Conservation (phyloP, 371 early-diverging fungal genomes). For the Mortierella sp. region DNA sequence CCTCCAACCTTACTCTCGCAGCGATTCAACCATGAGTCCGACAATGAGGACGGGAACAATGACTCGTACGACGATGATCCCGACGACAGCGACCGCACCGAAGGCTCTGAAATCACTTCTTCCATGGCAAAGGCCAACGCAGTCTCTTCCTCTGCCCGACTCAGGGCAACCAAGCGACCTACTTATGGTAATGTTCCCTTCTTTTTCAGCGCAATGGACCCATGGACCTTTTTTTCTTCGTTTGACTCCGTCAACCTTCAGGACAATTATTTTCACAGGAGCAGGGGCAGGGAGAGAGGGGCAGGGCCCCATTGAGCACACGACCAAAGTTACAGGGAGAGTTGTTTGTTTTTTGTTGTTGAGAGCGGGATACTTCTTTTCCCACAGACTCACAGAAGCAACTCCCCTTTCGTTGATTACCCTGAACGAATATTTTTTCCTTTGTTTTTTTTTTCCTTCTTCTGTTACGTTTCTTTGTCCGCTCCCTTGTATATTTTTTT, state of each 20-base stretch:
- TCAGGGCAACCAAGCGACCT: slow-evolving; percentile 28
- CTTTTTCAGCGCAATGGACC: not conserved
- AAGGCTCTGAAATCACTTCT: slow-evolving; percentile 25
- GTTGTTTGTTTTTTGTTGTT: not conserved
- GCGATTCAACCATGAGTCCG: slow-evolving; percentile 44
- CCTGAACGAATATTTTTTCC: not conserved
- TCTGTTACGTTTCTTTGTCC: not conserved
- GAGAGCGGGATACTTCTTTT: not conserved
- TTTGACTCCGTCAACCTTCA: not conserved
- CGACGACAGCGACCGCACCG: slow-evolving; percentile 56
- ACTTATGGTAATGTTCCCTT: slow-evolving; percentile 25
- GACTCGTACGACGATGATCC: slow-evolving; percentile 33
- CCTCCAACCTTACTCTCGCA: slow-evolving; percentile 32
- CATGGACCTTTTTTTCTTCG: slow-evolving; percentile 1
- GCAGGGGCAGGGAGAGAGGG: not conserved
- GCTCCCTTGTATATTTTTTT: not conserved
- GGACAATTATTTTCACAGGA: not conserved
- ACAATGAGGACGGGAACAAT: slow-evolving; percentile 21
- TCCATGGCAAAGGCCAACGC: slow-evolving; percentile 12
- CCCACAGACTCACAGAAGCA: not conserved
- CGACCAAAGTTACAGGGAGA: not conserved
- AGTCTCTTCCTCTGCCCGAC: not conserved
- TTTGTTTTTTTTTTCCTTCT: not conserved
- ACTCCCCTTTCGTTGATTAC: not conserved
- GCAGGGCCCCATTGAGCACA: not conserved